Evolutionary conservation across 2,329 filamentous ascomycete species (phyloP), one percentile per base, ranked within the genome.

Genomic region (Sporothrix euskadiensis): DNA sequence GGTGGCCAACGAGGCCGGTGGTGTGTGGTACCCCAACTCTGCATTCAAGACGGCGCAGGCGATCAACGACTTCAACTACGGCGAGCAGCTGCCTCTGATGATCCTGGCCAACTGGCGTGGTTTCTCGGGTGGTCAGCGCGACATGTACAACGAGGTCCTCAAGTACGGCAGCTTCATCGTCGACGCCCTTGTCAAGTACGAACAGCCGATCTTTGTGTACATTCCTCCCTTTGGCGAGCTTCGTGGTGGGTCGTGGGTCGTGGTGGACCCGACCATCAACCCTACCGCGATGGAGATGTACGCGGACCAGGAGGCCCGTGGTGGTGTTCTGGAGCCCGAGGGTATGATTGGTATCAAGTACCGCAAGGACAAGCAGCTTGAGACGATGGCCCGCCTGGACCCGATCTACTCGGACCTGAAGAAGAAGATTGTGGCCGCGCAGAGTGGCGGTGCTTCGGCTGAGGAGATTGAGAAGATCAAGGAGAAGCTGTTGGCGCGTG

Each of bases 61-160:
- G 73, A 97, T 99, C 85, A 94, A 92, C 80, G 96, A 99, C 86
- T 99, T 99, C 89, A 99, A 99, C 89, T 90, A 97, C 77, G 96
- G 96, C 82, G 96, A 99, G 85, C 96, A 99, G 86, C 88, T 99
- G 80, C 96, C 96, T 73, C 86, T 99, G 77, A 98, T 99, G 94
- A 99, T 99, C 81, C 90, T 99, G 76, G 96, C 96, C 84, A 99
- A 99, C 88, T 99, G 96, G 96, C 92, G 96, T 90, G 96, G 96
- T 87, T 99, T 99, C 93, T 99, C 96, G 78, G 96, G 96, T 86
- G 96, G 96, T 77, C 96, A 99, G 85, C 94, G 95, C 78, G 96
- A 99, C 84, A 99, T 99, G 96, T 99, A 97, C 90, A 98, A 98
- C 85, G 96, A 99, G 85, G 96, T 99, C 19, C 90, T 99, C 83